phyloP scores from a whole-genome alignment of 257 asterid species.

The Solanum piurae region DNA sequence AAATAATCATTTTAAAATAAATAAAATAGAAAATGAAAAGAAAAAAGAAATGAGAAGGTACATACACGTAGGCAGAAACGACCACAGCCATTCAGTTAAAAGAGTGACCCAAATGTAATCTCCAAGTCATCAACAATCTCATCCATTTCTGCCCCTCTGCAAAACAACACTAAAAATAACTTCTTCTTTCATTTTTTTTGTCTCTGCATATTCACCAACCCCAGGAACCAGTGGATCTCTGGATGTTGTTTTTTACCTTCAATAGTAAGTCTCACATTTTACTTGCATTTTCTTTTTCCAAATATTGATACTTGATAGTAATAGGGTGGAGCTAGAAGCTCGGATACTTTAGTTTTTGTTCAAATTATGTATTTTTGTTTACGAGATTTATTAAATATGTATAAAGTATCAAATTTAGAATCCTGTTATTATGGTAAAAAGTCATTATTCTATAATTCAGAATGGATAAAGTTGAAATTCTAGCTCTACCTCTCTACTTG shows the following conservation, averaged over 20 bases:
- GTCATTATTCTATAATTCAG: background rate
- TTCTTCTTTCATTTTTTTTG: background rate
- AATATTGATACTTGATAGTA: background rate
- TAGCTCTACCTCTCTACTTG: background rate
- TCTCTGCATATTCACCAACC: background rate
- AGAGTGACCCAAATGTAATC: background rate
- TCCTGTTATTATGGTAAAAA: background rate
- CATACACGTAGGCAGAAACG: background rate
- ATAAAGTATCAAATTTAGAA: background rate
- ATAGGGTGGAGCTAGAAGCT: background rate
- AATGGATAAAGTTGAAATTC: background rate
- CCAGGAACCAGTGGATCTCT: background rate
- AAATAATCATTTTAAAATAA: too few relatives aligned
- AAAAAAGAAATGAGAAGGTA: background rate
- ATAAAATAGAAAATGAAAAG: too few relatives aligned
- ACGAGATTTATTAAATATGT: too few relatives aligned
- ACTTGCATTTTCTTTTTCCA: background rate
- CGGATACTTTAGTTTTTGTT: background rate
- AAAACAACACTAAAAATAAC: background rate
- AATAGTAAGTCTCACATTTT: background rate
- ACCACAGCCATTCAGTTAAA: background rate
- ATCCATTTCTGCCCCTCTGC: conserved; percentile 5
- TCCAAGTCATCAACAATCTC: conserved; percentile 10
- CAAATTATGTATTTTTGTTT: background rate
- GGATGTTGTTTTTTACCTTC: background rate